These are phyloP conservation scores for Ophiocordyceps camponoti-leonardi DNA, from an alignment of 2,329 filamentous ascomycete species.

Conservation along the genomic window DNA sequence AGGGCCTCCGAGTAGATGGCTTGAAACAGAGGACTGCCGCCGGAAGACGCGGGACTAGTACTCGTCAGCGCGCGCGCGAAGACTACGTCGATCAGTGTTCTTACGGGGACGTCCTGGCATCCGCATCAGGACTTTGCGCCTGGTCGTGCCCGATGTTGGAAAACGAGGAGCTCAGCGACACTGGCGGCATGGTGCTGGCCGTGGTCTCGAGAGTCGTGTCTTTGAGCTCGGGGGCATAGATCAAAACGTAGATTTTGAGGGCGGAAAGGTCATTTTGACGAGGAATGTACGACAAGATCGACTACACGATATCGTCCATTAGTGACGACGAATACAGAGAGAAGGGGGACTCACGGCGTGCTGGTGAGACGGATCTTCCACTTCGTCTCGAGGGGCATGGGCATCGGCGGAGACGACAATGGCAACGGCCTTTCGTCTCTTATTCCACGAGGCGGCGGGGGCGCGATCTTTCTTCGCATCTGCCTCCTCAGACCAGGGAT, in stretches of 20 bases:
- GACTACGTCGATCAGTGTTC: conserved; percentile 8
- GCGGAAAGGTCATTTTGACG: conserved; percentile 55
- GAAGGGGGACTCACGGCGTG: conserved; percentile 51
- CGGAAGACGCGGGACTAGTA: conserved; percentile 24
- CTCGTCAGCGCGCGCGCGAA: background rate
- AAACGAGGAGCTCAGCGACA: conserved; percentile 63
- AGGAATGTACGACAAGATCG: conserved; percentile 77
- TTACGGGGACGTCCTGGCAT: conserved; percentile 40
- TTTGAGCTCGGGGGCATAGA: conserved; percentile 71
- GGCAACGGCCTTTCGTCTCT: conserved; percentile 61
- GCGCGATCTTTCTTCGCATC: conserved; percentile 42
- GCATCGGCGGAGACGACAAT: conserved; percentile 74
- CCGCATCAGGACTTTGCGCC: conserved; percentile 48
- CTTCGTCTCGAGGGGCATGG: conserved; percentile 37
- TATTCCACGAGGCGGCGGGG: conserved; percentile 17
- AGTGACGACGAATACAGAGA: background rate
- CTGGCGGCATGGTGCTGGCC: conserved; percentile 38
- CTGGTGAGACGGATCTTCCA: conserved; percentile 44
- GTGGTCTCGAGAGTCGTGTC: conserved; percentile 37
- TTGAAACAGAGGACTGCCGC: conserved; percentile 49
- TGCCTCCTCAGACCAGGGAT: conserved; percentile 83
- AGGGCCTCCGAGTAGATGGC: conserved; percentile 67
- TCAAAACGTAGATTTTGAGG: conserved; percentile 70
- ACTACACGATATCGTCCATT: conserved; percentile 31
- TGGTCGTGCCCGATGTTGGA: conserved; percentile 69